Base-by-base conservation (phyloP, 768 basidiomycete genomes). In the Hysterangium stoloniferum region DNA sequence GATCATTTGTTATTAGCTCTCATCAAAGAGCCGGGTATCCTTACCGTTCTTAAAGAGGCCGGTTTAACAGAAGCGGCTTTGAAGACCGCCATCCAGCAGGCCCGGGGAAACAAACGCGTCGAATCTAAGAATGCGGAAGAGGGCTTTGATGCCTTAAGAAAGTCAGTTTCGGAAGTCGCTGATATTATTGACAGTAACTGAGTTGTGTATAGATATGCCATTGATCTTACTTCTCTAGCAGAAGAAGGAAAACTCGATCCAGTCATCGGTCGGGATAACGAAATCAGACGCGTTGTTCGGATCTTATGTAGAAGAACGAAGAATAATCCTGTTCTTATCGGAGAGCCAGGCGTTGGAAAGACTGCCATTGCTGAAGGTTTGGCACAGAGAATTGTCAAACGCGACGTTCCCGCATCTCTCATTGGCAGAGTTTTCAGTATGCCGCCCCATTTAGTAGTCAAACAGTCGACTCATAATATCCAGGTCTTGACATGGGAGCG, bases 271-370 rank as follows among this genome's bases (percentile, higher is more conserved):
- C 79, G 91, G 49, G 92, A 95, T 63, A 85, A 92, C 57, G 92
- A 94, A 63, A 93, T 96, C 56, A 78, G 92, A 45, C 79, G 92
- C 38, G 80, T 77, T 34, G 76, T 92, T 48, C 84, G 90, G 37
- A 88, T 92, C 57, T 74, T 93, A 29, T 91, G 87, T 57, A 70
- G 86, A 72, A 86, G 94, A 62, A 96, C 92, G 2, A 97, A 97
- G 67, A 94, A 93, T 62, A 96, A 95, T 59, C 92, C 95, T n/a
- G 90, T 96, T 34, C 80, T 97, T 22, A 91, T 98, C 58, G 94
- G 93, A 54, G 91, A 90, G 67, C 88, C 87, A 41, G 87, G 95
- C 64, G 92, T 95, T 20, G 95, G 95, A 4, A 99, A 99, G 70
- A 96, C 94, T 0, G 81, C 91, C 20, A 88, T 97, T 47, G 91